phyloP scores from a whole-genome alignment of 2,329 filamentous ascomycete species.

The Bipolaris cookei region DNA sequence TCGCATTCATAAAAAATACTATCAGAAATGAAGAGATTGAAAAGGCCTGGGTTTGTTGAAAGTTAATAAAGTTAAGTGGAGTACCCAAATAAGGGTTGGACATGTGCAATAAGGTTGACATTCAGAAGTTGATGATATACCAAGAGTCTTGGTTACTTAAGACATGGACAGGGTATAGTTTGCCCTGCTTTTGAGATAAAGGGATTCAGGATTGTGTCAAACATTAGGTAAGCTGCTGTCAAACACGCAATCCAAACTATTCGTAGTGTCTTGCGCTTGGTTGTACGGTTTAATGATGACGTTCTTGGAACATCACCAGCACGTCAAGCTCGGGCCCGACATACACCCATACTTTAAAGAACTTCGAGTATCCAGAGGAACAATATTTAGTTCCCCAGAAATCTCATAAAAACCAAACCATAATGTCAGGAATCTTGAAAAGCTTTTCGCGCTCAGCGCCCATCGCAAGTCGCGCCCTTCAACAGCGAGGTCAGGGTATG shows the following conservation, averaged over 20 bases:
- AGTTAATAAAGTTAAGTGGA: too few relatives aligned
- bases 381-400: background rate
- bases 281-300: conserved; percentile 9
- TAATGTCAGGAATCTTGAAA: conserved; percentile 10
- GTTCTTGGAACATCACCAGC: conserved; percentile 9
- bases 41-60: too few relatives aligned
- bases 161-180: too few relatives aligned
- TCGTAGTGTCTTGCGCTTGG: background rate
- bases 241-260: background rate
- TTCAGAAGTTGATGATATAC: too few relatives aligned
- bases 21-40: too few relatives aligned
- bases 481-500: conserved; percentile 12
- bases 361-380: background rate
- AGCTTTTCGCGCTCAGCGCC: conserved; percentile 14
- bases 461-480: background rate
- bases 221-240: background rate
- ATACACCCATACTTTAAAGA: background rate
- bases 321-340: conserved; percentile 1
- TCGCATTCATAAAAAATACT: too few relatives aligned
- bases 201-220: background rate
- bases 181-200: background rate
- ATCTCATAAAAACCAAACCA: background rate
- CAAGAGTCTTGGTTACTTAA: too few relatives aligned
- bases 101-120: too few relatives aligned
- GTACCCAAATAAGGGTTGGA: too few relatives aligned